Evolutionary conservation across 2,329 filamentous ascomycete species (phyloP), one percentile per base, ranked within the genome.

Genomic region (Plectosphaerella cucumerina): DNA sequence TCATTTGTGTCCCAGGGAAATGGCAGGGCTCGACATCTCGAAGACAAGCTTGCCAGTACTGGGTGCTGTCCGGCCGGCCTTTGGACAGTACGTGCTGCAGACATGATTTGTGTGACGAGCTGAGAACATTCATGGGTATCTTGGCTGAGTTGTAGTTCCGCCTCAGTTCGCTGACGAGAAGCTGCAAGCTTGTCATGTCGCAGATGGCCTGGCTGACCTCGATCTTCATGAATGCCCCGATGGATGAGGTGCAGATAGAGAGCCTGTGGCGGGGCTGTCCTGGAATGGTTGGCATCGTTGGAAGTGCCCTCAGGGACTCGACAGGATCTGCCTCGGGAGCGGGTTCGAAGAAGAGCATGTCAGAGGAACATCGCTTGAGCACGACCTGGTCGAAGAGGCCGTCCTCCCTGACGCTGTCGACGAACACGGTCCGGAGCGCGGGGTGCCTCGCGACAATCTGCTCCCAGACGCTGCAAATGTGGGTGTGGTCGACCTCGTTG

Each of bases 311-410:
- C 43, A 75, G 65, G 15, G 72, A 56, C 49, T 65, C 53, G 54
- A 71, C 55, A 50, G 70, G 60, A 57, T 75, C 59, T 57, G 72
- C 60, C 50, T 68, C 52, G 45, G 69, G 58, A 1, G 64, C 65
- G 2, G 72, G 71, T 48, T 81, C 78, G 43, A 81, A 70, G 49
- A 80, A 81, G 5, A 81, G 64, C 72, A 81, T 80, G 34, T 67
- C 71, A 0, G 78, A 76, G 0, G 76, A 78, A 15, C 70, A 67
- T 44, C 68, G 70, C 9, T 69, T 69, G 2, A 81, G 60, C 6
- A 81, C 63, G 11, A 80, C 67, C 56, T 74, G 75, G 51, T 80
- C 76, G 51, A 74, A 80, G 0, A 80, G 61, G 0, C 75, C 74
- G 6, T 73, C 68, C 35, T 72, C 68, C 11, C 74, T 72, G 12